Percentiles rank a stretch among this genome's conserved stretches.
These are phyloP conservation scores for Trichoderma harzianum DNA, from an alignment of 2,329 filamentous ascomycete genomes.

Conservation along the genomic window DNA sequence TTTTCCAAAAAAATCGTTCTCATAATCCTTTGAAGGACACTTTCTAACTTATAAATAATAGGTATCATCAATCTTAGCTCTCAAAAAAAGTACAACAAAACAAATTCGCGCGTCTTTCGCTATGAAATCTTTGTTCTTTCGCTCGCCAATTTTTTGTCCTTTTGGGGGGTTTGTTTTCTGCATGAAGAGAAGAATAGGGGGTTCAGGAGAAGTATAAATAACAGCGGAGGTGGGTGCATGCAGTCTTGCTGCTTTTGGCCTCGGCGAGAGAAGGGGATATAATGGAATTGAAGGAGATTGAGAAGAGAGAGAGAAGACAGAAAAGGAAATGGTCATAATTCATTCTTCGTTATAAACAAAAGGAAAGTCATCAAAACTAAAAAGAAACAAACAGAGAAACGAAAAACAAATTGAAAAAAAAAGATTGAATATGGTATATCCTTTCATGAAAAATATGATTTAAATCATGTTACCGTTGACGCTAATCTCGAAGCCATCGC, in stretches of 20 bases:
- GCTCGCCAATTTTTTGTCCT: background rate
- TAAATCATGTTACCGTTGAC: conserved; percentile 77
- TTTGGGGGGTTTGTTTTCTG: background rate
- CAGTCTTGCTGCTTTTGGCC: background rate
- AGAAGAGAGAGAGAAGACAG: conserved; percentile 21
- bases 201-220: background rate
- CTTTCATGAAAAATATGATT: background rate
- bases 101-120: background rate
- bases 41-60: conserved; percentile 12
- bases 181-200: background rate
- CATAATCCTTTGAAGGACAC: conserved; percentile 18
- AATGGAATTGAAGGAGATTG: background rate
- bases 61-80: conserved; percentile 9
- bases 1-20: background rate
- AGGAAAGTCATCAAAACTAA: conserved; percentile 15
- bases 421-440: background rate
- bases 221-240: background rate
- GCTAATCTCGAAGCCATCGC: conserved; percentile 76
- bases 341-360: conserved; percentile 11
- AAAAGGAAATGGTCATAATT: conserved; percentile 10
- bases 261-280: conserved; percentile 8
- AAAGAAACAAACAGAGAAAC: background rate
- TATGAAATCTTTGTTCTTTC: background rate
- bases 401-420: background rate
- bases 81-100: background rate